Evolutionary conservation across 805 yeast genomes (phyloP), one percentile per base, ranked within the genome.

Genomic region (Phaffomyces opuntiae): DNA sequence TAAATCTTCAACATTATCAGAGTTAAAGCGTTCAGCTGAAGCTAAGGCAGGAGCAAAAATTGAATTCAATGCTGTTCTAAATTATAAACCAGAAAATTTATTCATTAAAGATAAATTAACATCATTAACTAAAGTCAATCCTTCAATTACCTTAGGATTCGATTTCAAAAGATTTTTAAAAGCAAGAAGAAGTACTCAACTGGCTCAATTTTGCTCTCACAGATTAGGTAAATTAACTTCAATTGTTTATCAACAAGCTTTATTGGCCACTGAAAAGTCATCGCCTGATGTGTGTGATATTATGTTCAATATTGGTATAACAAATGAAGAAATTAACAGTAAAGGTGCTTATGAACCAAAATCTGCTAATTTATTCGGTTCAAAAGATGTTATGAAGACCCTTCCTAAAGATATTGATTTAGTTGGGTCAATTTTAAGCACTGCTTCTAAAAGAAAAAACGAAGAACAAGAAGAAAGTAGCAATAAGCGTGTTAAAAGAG

Each of bases 191-290:
- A 73, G 84, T 11, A 62, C 68, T 39, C 84, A 84, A 53, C 69
- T 93, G 14, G 77, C 70, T 1, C 76, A 77, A 32, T 72, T 84
- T 42, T 84, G 83, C 13, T 69, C 73, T 29, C 81, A 83, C 39
- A 73, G 87, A 44, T 64, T 89, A 31, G 98, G 98, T 3, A 64
- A 72, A 7, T 62, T 84, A 3, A 72, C 95, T 0, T 72, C 93
- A 0, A 63, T 70, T 38, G 72, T 93, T 11, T 91, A 86, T 59
- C 69, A 70, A 39, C 62, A 71, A 11, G 78, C 81, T 4, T 72
- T 93, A 47, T 53, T 63, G 16, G 58, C 74, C 36, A 69, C 85
- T 17, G 96, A 88, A 60, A 71, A 67, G 51, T 67, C 66, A 41
- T 74, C 83, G 6, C 76, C 78, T 8, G 63, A 62, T 17, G 61